A percentile compares a stretch with the other conserved stretches of the same genome.
Evolutionary conservation across 2,329 filamentous ascomycete genomes (phyloP).

Genomic region (Penicillium palitans): DNA sequence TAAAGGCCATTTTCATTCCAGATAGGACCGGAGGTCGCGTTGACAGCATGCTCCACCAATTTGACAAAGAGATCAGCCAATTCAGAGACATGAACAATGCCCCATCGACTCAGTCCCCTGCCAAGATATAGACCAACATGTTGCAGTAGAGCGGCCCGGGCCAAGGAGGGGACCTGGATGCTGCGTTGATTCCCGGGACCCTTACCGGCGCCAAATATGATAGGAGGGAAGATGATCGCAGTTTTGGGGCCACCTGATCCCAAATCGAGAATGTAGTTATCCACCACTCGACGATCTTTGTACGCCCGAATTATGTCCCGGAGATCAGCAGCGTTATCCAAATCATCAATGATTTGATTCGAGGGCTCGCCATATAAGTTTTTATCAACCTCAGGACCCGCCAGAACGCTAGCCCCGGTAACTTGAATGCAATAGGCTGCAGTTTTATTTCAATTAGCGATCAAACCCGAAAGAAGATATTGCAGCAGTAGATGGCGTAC

Average conservation of each 20-base stretch:
- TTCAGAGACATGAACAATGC: too few relatives aligned
- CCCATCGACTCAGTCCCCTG: too few relatives aligned
- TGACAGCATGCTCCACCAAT: too few relatives aligned
- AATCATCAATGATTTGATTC: constrained; percentile 39
- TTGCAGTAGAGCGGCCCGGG: too few relatives aligned
- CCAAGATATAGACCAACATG: too few relatives aligned
- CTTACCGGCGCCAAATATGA: too few relatives aligned
- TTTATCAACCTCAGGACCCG: constrained; percentile 35
- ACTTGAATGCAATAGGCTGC: constrained; percentile 34
- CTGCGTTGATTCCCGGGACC: too few relatives aligned
- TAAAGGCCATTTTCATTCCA: too few relatives aligned
- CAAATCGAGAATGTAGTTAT: constrained; percentile 61
- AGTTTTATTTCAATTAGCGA: background rate
- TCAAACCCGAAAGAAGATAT: background rate
- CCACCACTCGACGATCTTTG: constrained; percentile 63
- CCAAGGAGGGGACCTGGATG: too few relatives aligned
- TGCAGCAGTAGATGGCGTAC: background rate
- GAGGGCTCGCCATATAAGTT: constrained; percentile 34
- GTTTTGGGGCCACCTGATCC: constrained; percentile 25
- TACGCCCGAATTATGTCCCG: constrained; percentile 35
- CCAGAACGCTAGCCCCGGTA: constrained; percentile 41
- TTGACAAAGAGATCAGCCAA: too few relatives aligned
- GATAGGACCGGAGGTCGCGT: too few relatives aligned
- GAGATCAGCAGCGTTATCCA: constrained; percentile 34
- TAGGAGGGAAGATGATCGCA: too few relatives aligned